Percentiles rank a stretch among this genome's conserved stretches.
phyloP scores from a whole-genome alignment of 345 rosid species.

The Sisymbrium altissimum region DNA sequence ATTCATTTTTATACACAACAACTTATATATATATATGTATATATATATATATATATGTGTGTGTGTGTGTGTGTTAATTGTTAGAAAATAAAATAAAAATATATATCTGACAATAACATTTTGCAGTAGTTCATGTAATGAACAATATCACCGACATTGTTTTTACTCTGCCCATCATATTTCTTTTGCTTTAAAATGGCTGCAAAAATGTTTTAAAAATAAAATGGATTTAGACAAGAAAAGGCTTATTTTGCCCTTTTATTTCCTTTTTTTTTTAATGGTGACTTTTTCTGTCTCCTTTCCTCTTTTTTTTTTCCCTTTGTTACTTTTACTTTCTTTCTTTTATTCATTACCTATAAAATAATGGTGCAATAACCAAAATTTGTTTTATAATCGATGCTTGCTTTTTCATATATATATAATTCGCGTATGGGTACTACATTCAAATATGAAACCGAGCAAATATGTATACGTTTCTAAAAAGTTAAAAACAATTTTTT shows the following conservation, averaged over 20 bases:
- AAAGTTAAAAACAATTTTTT: background rate
- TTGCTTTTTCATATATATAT: too few relatives aligned
- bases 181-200: background rate
- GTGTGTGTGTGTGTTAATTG: background rate
- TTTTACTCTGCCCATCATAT: background rate
- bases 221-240: background rate
- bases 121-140: background rate
- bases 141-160: background rate
- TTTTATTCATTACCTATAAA: background rate
- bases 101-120: background rate
- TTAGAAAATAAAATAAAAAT: background rate
- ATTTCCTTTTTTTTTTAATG: slow-evolving; percentile 1
- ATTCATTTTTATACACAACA: too few relatives aligned
- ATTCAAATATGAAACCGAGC: background rate
- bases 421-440: background rate
- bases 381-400: too few relatives aligned
- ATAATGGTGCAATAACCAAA: background rate
- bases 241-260: background rate
- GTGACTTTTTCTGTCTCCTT: background rate
- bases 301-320: background rate
- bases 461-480: background rate
- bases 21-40: too few relatives aligned
- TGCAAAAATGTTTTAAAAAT: background rate
- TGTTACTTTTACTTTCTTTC: slow-evolving; percentile 10
- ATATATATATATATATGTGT: too few relatives aligned